These are phyloP conservation scores for Microsporum audouinii DNA, from an alignment of 2,329 filamentous ascomycete species.

Conservation along the genomic window DNA sequence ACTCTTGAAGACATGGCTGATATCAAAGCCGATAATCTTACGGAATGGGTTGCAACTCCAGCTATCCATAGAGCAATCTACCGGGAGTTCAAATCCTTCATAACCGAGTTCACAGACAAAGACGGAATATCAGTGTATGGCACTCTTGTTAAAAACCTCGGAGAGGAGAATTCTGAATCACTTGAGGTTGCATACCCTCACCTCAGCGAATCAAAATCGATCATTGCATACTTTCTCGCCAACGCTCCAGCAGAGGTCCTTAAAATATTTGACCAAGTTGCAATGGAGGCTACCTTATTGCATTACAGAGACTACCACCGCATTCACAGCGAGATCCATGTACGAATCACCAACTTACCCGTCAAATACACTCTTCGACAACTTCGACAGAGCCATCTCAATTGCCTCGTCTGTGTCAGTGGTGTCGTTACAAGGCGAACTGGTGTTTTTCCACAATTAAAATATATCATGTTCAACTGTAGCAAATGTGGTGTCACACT, in stretches of 20 bases:
- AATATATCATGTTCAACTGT: conserved; percentile 98
- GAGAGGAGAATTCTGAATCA: conserved; percentile 91
- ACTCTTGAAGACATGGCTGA: conserved; percentile 84
- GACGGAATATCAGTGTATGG: conserved; percentile 88
- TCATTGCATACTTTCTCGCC: conserved; percentile 87
- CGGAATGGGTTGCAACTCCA: conserved; percentile 87
- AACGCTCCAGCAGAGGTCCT: conserved; percentile 93
- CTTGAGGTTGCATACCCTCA: conserved; percentile 95
- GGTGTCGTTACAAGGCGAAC: conserved; percentile 90
- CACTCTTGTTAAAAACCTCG: conserved; percentile 84
- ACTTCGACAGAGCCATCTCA: conserved; percentile 86
- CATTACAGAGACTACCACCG: conserved; percentile 97
- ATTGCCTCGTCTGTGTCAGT: conserved; percentile 86
- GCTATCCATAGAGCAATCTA: conserved; percentile 87
- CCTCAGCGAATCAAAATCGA: conserved; percentile 78
- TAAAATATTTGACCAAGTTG: conserved; percentile 90
- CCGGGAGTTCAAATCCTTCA: conserved; percentile 91
- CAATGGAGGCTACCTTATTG: conserved; percentile 88
- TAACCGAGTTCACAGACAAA: conserved; percentile 90
- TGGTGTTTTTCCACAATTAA: conserved; percentile 93
- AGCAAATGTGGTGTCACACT: conserved; percentile 83
- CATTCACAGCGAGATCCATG: conserved; percentile 95
- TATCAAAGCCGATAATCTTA: conserved; percentile 83
- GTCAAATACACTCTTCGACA: conserved; percentile 92
- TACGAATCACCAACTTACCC: conserved; percentile 88